Conservation (phyloP, 1,284 basidiomycete species). For the Tetrapyrgos nigripes region DNA sequence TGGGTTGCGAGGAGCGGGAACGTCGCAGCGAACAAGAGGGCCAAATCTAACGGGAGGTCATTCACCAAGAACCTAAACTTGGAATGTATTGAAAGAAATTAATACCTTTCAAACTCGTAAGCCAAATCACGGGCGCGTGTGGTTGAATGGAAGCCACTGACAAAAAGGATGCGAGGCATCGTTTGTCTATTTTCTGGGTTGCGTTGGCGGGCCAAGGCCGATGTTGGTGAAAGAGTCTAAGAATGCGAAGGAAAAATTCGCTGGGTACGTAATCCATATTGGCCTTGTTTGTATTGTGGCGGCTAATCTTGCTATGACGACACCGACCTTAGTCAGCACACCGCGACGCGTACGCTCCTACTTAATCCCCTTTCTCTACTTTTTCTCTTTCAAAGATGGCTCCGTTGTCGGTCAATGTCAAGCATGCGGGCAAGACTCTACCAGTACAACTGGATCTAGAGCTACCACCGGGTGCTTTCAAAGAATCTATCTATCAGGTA, state of each 20-base stretch:
- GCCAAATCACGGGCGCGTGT: slow-evolving; percentile 86
- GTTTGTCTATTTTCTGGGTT: not conserved
- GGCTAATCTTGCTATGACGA: not conserved
- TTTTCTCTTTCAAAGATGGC: slow-evolving; percentile 52
- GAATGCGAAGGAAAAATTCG: not conserved
- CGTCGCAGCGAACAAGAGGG: slow-evolving; percentile 84
- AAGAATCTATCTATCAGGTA: slow-evolving; percentile 79
- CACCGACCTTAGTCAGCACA: not conserved
- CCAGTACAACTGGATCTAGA: slow-evolving; percentile 72
- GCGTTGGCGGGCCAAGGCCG: not conserved
- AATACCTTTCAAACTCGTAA: slow-evolving; percentile 86
- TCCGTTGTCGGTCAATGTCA: slow-evolving; percentile 79
- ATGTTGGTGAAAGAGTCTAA: not conserved
- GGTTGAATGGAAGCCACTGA: slow-evolving; percentile 81
- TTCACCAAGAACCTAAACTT: slow-evolving; percentile 12
- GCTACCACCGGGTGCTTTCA: slow-evolving; percentile 77
- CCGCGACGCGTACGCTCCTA: slow-evolving; percentile 8
- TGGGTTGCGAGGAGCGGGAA: slow-evolving; percentile 83
- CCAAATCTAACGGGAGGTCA: slow-evolving; percentile 57
- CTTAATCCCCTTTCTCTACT: not conserved
- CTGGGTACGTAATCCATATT: not conserved
- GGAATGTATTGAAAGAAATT: not conserved
- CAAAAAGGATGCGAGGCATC: slow-evolving; percentile 86
- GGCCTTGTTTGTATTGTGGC: not conserved
- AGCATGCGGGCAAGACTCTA: slow-evolving; percentile 88